Evolutionary conservation across 192 early-diverging fungal genomes (phyloP).

Genomic region (Backusella luteola): DNA sequence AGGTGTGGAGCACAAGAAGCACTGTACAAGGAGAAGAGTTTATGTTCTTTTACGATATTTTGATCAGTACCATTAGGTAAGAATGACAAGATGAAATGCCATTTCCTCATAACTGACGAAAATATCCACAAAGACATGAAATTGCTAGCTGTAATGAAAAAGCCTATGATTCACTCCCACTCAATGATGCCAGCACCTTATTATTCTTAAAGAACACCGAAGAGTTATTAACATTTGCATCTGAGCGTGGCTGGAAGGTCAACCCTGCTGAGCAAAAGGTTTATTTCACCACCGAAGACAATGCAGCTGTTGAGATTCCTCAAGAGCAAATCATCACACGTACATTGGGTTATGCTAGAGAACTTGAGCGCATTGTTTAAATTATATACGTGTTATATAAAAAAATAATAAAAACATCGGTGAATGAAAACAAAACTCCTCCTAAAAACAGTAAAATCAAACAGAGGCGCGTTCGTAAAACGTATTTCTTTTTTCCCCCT

Average conservation of each 20-base stretch:
- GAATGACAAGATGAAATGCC: neutral
- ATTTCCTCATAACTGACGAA: neutral
- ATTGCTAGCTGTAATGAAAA: conserved; percentile 96
- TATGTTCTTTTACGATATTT: conserved; percentile 90
- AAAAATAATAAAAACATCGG: neutral
- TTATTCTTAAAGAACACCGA: conserved; percentile 77
- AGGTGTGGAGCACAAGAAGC: conserved; percentile 88
- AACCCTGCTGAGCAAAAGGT: conserved; percentile 78
- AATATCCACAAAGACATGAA: conserved; percentile 66
- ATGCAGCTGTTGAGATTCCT: conserved; percentile 70
- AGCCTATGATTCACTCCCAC: conserved; percentile 81
- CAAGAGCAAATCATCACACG: conserved; percentile 81
- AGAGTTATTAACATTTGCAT: conserved; percentile 82
- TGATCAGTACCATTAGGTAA: conserved; percentile 90
- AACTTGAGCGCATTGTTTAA: conserved; percentile 96
- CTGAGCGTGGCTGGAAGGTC: conserved; percentile 74
- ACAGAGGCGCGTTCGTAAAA: neutral
- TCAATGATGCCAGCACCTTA: conserved; percentile 89
- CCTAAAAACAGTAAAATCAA: neutral
- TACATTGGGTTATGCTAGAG: conserved; percentile 85
- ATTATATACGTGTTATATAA: neutral
- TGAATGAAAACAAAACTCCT: neutral
- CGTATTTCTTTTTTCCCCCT: neutral
- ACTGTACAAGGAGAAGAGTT: conserved; percentile 93
- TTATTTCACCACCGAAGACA: conserved; percentile 70